These are phyloP conservation scores for Chaetomium strumarium DNA, from an alignment of 2,329 filamentous ascomycete genomes.

Conservation along the genomic window DNA sequence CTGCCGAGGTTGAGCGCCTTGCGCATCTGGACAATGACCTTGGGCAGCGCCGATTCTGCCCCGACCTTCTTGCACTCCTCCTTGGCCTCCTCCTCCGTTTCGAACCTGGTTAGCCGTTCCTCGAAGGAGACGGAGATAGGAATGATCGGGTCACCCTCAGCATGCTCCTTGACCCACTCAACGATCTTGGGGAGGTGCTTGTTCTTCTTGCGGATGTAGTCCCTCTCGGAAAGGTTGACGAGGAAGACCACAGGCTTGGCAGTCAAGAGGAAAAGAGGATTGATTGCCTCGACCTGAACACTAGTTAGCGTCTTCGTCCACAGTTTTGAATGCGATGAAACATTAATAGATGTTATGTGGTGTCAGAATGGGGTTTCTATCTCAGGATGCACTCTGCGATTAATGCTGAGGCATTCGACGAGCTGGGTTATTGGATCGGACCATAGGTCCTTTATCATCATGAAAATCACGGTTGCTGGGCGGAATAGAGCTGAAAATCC, in stretches of 20 bases:
- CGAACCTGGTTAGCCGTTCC: constrained; percentile 79
- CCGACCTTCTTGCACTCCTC: constrained; percentile 87
- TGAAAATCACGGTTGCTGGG: constrained; percentile 36
- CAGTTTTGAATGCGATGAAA: background rate
- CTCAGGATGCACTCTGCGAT: constrained; percentile 82
- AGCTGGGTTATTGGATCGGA: constrained; percentile 99
- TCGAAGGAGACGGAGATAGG: constrained; percentile 91
- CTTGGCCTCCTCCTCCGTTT: constrained; percentile 63
- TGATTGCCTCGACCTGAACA: constrained; percentile 87
- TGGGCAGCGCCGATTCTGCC: constrained; percentile 83
- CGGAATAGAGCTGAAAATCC: constrained; percentile 30
- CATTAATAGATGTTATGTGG: constrained; percentile 16
- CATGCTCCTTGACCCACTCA: constrained; percentile 92
- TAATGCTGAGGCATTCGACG: constrained; percentile 76
- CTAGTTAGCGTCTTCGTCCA: constrained; percentile 27
- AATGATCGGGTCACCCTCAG: constrained; percentile 81
- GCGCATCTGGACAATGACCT: constrained; percentile 89
- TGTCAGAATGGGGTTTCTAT: constrained; percentile 71
- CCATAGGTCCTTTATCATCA: constrained; percentile 99
- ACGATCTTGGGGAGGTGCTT: constrained; percentile 93
- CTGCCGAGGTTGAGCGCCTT: constrained; percentile 82
- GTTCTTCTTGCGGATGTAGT: constrained; percentile 99
- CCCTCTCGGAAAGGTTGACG: constrained; percentile 93
- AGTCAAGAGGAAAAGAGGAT: constrained; percentile 88
- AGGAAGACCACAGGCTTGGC: constrained; percentile 97